Evolutionary conservation across 257 asterid species (phyloP).

Genomic region (Linderniella brevidens): DNA sequence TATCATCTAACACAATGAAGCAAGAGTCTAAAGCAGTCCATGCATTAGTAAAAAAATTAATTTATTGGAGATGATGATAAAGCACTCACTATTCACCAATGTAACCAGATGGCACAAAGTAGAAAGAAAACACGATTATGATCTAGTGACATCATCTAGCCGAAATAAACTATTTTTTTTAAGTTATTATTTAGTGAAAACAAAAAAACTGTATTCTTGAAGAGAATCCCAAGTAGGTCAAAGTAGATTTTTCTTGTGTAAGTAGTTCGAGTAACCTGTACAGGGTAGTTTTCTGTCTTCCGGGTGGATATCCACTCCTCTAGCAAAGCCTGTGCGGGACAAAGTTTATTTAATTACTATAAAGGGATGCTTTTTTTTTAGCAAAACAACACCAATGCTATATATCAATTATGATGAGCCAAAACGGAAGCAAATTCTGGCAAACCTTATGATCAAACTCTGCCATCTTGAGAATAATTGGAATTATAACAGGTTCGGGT

Average conservation of each 20-base stretch:
- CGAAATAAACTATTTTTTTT: no score
- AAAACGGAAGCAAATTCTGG: constrained; percentile 9
- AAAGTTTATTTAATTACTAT: constrained; percentile 7
- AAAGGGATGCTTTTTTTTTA: background rate
- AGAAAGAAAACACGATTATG: no score
- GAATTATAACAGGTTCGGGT: constrained; percentile 75
- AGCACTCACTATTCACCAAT: no score
- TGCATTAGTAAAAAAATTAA: no score
- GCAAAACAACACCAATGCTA: background rate
- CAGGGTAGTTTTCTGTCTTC: constrained; percentile 47
- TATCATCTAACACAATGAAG: no score
- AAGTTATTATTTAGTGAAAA: no score
- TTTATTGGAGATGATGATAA: no score
- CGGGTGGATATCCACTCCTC: constrained; percentile 93
- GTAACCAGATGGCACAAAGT: no score
- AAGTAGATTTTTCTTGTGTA: constrained; percentile 1
- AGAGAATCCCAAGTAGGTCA: background rate
- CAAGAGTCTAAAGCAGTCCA: no score
- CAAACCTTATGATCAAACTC: constrained; percentile 93
- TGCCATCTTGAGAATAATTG: constrained; percentile 83
- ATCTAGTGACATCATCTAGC: no score
- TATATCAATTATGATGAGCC: constrained; percentile 2
- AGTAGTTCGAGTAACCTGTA: constrained; percentile 42
- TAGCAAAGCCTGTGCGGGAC: constrained; percentile 57
- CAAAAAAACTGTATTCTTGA: no score